These are phyloP conservation scores for Paraphaeosphaeria sporulosa DNA, from an alignment of 2,329 filamentous ascomycete species.

Conservation along the genomic window DNA sequence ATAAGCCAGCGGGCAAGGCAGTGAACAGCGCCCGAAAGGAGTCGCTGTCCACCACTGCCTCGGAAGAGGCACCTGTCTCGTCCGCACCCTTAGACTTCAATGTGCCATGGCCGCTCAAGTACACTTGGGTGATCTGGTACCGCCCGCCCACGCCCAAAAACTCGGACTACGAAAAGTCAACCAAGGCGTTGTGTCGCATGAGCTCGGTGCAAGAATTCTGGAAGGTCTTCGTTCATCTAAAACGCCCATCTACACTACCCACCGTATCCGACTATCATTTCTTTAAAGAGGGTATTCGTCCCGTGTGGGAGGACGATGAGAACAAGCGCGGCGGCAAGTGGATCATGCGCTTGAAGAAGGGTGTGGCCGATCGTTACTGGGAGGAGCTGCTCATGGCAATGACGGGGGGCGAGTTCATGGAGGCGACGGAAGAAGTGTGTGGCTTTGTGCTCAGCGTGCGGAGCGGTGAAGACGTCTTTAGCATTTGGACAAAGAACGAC, in stretches of 20 bases:
- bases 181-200: slow-evolving; percentile 84
- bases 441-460: slow-evolving; percentile 93
- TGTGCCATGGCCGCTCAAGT: slow-evolving; percentile 69
- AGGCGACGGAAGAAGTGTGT: slow-evolving; percentile 92
- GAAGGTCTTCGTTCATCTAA: slow-evolving; percentile 86
- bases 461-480: slow-evolving; percentile 95
- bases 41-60: slow-evolving; percentile 33
- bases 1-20: slow-evolving; percentile 40
- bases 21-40: slow-evolving; percentile 47
- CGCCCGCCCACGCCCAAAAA: slow-evolving; percentile 96
- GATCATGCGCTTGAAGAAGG: slow-evolving; percentile 97
- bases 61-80: slow-evolving; percentile 49
- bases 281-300: slow-evolving; percentile 94
- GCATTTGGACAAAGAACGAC: slow-evolving; percentile 95
- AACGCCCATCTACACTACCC: slow-evolving; percentile 84
- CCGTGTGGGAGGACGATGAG: slow-evolving; percentile 98
- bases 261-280: slow-evolving; percentile 97
- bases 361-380: slow-evolving; percentile 95
- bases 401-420: slow-evolving; percentile 91
- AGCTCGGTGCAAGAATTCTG: slow-evolving; percentile 90
- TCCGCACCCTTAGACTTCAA: slow-evolving; percentile 48
- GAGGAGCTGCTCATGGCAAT: slow-evolving; percentile 91
- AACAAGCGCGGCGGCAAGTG: slow-evolving; percentile 97
- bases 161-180: slow-evolving; percentile 97
- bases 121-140: slow-evolving; percentile 97